A percentile compares a stretch with the other conserved stretches of the same genome.
These are phyloP conservation scores for Arabidopsis arenosa DNA, from an alignment of 345 rosid species.

Conservation along the genomic window DNA sequence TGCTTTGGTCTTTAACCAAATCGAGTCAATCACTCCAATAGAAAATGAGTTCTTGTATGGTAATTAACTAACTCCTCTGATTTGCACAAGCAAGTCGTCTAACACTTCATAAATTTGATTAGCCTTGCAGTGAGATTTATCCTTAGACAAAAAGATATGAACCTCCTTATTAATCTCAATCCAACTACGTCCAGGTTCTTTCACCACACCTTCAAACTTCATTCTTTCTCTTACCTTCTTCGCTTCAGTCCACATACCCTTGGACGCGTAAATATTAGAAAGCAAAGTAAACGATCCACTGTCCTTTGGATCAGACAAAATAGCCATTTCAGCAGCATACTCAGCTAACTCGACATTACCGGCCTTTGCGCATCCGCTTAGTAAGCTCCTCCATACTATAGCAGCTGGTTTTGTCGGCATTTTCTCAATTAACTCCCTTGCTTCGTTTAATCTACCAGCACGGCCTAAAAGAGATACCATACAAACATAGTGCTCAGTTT, in stretches of 20 bases:
- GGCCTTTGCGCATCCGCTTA: slow-evolving; percentile 57
- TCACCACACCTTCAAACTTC: slow-evolving; percentile 62
- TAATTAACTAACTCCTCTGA: slow-evolving; percentile 44
- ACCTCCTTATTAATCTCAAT: slow-evolving; percentile 52
- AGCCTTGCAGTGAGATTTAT: slow-evolving; percentile 49
- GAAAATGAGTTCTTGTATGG: background rate
- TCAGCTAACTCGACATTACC: slow-evolving; percentile 64
- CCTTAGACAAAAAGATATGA: slow-evolving; percentile 65
- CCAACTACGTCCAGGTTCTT: slow-evolving; percentile 85
- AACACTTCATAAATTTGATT: slow-evolving; percentile 51
- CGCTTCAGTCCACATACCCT: slow-evolving; percentile 75
- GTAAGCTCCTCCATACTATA: slow-evolving; percentile 73
- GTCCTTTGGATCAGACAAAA: slow-evolving; percentile 60
- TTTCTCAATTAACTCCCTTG: slow-evolving; percentile 62
- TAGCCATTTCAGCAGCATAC: slow-evolving; percentile 75
- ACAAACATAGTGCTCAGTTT: slow-evolving; percentile 72
- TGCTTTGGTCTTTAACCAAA: slow-evolving; percentile 16
- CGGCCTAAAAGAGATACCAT: slow-evolving; percentile 68
- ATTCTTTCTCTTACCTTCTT: slow-evolving; percentile 68
- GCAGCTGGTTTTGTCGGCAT: slow-evolving; percentile 62
- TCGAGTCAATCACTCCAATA: slow-evolving; percentile 5
- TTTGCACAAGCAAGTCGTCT: slow-evolving; percentile 56
- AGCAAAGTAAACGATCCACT: slow-evolving; percentile 71
- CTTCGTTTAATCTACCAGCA: slow-evolving; percentile 67
- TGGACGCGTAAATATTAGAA: slow-evolving; percentile 67